Evolutionary conservation across 2,329 filamentous ascomycete species (phyloP).

Genomic region (Fusarium subtropicale): DNA sequence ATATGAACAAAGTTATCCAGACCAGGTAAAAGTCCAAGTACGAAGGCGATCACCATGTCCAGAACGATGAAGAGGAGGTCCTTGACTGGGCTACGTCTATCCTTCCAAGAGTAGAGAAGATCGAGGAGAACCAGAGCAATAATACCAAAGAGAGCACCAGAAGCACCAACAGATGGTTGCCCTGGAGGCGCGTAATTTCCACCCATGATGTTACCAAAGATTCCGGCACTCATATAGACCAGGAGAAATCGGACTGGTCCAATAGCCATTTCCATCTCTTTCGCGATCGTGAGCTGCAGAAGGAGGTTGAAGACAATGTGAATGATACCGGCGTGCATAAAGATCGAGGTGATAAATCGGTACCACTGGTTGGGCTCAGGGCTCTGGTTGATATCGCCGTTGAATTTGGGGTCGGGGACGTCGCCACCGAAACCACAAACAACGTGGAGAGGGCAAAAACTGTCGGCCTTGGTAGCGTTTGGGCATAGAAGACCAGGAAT

Average conservation of each 20-base stretch:
- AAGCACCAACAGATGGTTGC: slow-evolving; percentile 87
- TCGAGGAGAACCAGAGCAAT: slow-evolving; percentile 90
- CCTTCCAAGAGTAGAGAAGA: slow-evolving; percentile 90
- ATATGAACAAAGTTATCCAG: slow-evolving; percentile 98
- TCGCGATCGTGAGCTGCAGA: slow-evolving; percentile 87
- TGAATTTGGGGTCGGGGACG: slow-evolving; percentile 73
- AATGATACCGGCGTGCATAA: slow-evolving; percentile 91
- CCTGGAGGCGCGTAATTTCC: slow-evolving; percentile 90
- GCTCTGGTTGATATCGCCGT: slow-evolving; percentile 60
- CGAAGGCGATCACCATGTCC: slow-evolving; percentile 90
- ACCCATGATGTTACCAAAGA: slow-evolving; percentile 95
- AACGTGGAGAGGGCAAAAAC: slow-evolving; percentile 77
- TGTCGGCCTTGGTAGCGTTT: slow-evolving; percentile 73
- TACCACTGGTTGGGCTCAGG: slow-evolving; percentile 93
- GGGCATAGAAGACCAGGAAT: slow-evolving; percentile 80
- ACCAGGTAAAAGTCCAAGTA: slow-evolving; percentile 89
- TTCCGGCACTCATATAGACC: slow-evolving; percentile 90
- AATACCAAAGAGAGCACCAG: slow-evolving; percentile 90
- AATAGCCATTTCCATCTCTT: slow-evolving; percentile 92
- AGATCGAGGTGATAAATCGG: slow-evolving; percentile 95
- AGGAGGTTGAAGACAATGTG: slow-evolving; percentile 97
- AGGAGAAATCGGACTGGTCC: slow-evolving; percentile 88
- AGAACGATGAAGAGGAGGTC: slow-evolving; percentile 89
- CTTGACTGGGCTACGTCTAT: slow-evolving; percentile 79
- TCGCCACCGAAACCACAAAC: slow-evolving; percentile 83